Evolutionary conservation across 768 basidiomycete genomes (phyloP).

Genomic region (Stropharia rugosoannulata): DNA sequence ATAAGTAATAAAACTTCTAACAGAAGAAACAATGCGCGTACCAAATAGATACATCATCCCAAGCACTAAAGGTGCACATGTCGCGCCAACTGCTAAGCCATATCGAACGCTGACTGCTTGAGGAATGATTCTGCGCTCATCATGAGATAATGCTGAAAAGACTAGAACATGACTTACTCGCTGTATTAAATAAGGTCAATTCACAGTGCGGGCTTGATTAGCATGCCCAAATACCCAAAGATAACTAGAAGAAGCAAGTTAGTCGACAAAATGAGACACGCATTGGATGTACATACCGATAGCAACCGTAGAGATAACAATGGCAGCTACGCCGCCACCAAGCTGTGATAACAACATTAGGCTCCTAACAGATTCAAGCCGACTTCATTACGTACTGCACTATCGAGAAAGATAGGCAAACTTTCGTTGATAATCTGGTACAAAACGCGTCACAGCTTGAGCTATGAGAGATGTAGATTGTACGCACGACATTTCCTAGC

Average conservation of each 20-base stretch:
- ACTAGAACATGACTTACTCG: slow-evolving; percentile 51
- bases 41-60: slow-evolving; percentile 66
- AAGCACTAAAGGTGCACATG: slow-evolving; percentile 74
- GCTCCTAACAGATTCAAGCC: background rate
- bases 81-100: slow-evolving; percentile 79
- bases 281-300: slow-evolving; percentile 45
- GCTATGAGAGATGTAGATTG: background rate
- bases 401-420: slow-evolving; percentile 80
- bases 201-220: background rate
- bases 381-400: slow-evolving; percentile 47
- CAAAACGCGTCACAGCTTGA: background rate
- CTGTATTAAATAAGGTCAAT: slow-evolving; percentile 29
- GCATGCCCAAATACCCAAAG: slow-evolving; percentile 64
- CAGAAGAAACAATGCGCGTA: slow-evolving; percentile 21
- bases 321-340: slow-evolving; percentile 71
- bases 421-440: slow-evolving; percentile 76
- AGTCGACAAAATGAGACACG: background rate
- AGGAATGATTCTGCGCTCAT: slow-evolving; percentile 43
- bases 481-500: slow-evolving; percentile 80
- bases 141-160: background rate
- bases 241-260: slow-evolving; percentile 51
- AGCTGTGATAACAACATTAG: slow-evolving; percentile 23
- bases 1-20: slow-evolving; percentile 31
- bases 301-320: slow-evolving; percentile 74
- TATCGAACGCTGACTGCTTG: slow-evolving; percentile 77